Conservation (phyloP, 257 asterid species). For the Solanum piurae region DNA sequence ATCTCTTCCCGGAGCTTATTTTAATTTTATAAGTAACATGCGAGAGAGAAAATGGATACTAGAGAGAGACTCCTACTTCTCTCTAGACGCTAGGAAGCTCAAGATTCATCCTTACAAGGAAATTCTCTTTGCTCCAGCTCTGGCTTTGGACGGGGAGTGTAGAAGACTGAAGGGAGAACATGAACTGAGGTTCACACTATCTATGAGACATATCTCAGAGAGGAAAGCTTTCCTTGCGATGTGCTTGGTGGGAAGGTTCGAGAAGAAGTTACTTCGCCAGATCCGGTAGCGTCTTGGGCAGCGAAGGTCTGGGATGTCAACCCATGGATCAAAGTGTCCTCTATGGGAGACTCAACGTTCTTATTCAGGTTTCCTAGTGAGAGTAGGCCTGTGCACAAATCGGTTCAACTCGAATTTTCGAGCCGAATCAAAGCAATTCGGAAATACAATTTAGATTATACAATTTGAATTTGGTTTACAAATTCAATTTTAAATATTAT, state of each 20-base stretch:
- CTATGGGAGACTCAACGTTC: background rate
- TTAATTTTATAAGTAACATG: background rate
- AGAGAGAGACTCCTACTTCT: background rate
- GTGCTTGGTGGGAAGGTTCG: background rate
- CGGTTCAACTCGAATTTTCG: background rate
- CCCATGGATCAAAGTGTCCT: background rate
- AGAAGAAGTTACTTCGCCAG: background rate
- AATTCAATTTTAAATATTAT: background rate
- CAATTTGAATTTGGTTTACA: background rate
- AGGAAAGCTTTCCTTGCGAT: background rate
- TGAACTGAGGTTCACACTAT: background rate
- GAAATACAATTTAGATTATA: background rate
- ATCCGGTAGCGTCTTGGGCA: background rate
- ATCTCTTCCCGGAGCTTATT: background rate
- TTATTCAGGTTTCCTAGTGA: background rate
- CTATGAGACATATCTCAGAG: background rate
- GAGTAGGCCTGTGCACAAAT: background rate
- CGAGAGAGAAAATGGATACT: background rate
- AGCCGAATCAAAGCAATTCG: background rate
- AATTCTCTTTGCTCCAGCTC: background rate
- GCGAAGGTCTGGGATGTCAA: background rate
- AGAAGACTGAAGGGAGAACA: background rate
- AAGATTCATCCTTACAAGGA: background rate
- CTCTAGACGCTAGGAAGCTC: background rate
- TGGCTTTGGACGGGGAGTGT: background rate